phyloP scores from a whole-genome alignment of 2,329 filamentous ascomycete species.

The Colletotrichum coccodes region DNA sequence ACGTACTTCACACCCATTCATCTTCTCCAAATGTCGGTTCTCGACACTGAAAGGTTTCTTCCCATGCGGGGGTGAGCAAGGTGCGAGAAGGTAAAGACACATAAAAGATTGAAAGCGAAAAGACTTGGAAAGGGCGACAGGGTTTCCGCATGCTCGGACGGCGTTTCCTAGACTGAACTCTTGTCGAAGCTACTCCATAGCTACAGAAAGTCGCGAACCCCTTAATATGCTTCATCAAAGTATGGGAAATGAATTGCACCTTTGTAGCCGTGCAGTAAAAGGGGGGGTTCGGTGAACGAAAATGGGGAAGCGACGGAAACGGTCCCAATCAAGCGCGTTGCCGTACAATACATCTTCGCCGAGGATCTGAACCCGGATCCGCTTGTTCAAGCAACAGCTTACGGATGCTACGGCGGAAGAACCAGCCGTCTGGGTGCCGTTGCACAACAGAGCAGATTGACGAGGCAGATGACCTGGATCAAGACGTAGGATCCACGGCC shows the following conservation, averaged over 20 bases:
- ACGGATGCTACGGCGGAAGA: background rate
- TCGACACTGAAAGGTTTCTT: background rate
- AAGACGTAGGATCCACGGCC: background rate
- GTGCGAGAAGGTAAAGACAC: background rate
- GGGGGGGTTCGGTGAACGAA: no score
- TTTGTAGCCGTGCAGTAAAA: no score
- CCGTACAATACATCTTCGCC: background rate
- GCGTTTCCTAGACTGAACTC: background rate
- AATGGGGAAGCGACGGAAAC: background rate
- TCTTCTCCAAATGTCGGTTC: constrained; percentile 1
- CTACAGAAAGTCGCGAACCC: background rate
- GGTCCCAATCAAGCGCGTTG: background rate
- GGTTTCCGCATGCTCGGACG: background rate
- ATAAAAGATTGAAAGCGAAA: background rate
- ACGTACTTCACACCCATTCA: background rate
- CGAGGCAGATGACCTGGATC: background rate
- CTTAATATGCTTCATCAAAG: background rate
- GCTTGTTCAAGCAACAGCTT: background rate
- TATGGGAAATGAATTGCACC: background rate
- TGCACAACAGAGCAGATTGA: background rate
- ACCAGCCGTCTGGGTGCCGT: background rate
- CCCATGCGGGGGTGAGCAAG: background rate
- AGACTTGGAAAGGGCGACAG: background rate
- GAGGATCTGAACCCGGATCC: no score
- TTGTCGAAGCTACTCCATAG: background rate